Evolutionary conservation across 2,329 filamentous ascomycete genomes (phyloP).

Genomic region (Epichloe gansuensis): DNA sequence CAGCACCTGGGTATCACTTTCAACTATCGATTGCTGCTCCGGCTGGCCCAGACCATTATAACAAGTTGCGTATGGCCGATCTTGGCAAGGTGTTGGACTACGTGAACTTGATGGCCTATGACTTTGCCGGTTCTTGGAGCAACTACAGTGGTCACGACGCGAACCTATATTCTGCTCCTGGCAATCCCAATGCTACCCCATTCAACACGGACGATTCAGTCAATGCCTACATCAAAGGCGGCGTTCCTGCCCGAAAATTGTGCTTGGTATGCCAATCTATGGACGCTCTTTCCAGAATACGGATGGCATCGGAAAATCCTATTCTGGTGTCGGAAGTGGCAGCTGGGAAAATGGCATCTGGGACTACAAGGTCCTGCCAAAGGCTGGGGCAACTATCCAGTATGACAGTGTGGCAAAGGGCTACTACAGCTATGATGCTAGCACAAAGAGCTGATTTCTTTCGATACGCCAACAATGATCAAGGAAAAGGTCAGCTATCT

Average conservation of each 20-base stretch:
- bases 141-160: slow-evolving; percentile 53
- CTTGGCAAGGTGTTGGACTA: slow-evolving; percentile 41
- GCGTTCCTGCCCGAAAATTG: slow-evolving; percentile 51
- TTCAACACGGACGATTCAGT: slow-evolving; percentile 59
- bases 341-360: slow-evolving; percentile 65
- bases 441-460: slow-evolving; percentile 54
- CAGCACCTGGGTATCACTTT: slow-evolving; percentile 37
- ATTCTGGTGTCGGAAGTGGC: slow-evolving; percentile 51
- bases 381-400: slow-evolving; percentile 41
- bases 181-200: slow-evolving; percentile 48
- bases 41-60: slow-evolving; percentile 37
- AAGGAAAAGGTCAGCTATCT: slow-evolving; percentile 55
- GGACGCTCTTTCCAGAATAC: slow-evolving; percentile 28
- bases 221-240: slow-evolving; percentile 48
- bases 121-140: slow-evolving; percentile 65
- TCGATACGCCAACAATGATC: slow-evolving; percentile 52
- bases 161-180: slow-evolving; percentile 50
- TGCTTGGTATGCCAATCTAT: slow-evolving; percentile 62
- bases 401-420: slow-evolving; percentile 48
- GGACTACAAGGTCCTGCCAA: slow-evolving; percentile 71
- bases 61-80: slow-evolving; percentile 32
- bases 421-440: slow-evolving; percentile 58
- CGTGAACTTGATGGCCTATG: slow-evolving; percentile 65
- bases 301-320: slow-evolving; percentile 52
- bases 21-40: slow-evolving; percentile 41